Evolutionary conservation across 768 basidiomycete species (phyloP).

Genomic region (Leccinum aurantiacum): DNA sequence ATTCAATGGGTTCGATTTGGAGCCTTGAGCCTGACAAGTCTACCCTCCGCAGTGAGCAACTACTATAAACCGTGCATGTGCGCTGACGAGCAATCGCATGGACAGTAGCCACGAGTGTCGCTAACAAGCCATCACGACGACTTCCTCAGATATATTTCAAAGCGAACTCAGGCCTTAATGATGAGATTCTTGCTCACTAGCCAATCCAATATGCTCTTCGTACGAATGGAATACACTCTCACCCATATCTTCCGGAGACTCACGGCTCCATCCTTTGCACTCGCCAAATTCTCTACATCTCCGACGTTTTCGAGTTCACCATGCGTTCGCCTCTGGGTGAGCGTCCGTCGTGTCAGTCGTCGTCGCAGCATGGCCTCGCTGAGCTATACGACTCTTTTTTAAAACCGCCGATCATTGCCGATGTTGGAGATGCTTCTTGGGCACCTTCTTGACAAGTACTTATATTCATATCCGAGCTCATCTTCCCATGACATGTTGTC

Average conservation of each 20-base stretch:
- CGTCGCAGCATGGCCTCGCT: not conserved
- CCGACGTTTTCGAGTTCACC: not conserved
- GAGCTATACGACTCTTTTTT: too few relatives aligned
- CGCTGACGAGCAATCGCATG: too few relatives aligned
- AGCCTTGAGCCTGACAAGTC: not conserved
- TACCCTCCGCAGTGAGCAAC: not conserved
- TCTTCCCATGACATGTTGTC: too few relatives aligned
- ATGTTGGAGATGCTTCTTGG: too few relatives aligned
- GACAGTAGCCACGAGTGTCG: too few relatives aligned
- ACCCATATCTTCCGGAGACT: constrained; percentile 1
- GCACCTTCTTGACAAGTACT: too few relatives aligned
- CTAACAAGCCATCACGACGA: not conserved
- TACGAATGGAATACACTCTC: not conserved
- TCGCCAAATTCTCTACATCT: not conserved
- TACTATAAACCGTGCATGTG: too few relatives aligned
- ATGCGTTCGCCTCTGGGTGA: not conserved
- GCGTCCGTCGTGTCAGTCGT: not conserved
- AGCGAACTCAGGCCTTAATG: too few relatives aligned
- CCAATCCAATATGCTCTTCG: not conserved
- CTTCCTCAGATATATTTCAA: not conserved
- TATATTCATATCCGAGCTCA: too few relatives aligned
- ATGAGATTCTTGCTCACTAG: too few relatives aligned
- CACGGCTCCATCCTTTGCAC: not conserved
- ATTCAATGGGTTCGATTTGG: not conserved
- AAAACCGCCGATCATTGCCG: too few relatives aligned